Base-by-base conservation (phyloP, 2,329 filamentous ascomycete species). In the Neoscytalidium dimidiatum region DNA sequence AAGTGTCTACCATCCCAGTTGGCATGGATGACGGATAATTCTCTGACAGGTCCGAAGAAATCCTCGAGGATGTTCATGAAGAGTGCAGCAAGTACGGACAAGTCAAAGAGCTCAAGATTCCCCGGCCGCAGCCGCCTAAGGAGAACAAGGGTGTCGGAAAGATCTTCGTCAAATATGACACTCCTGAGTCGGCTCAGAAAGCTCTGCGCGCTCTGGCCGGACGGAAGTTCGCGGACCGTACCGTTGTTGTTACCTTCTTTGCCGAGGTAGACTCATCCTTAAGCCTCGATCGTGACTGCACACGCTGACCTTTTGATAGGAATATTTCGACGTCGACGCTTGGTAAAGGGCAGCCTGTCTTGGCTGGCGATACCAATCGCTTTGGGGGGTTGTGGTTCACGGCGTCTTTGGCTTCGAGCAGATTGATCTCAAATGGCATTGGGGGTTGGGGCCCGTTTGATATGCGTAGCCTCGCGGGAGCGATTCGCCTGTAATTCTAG, bases 211-310 rank as follows among this genome's bases (percentile, higher is more conserved):
- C 92, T n/a, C 83, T 99, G 71, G 95, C 96, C 31, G 95, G 95
- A 52, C 87, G 96, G 69, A 97, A 98, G 77, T 99, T 99, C 76
- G 92, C 94, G 0, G 92, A 98, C 80, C 88, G 96, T 71, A 99
- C 95, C 3, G 96, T 99, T 29, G 93, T 99, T 13, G 93, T 92
- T 2, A 98, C 95, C 3, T 97, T 95, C 80, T 99, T 97, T 78
- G 91, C 93, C 23, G 96, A 98, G 86, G 91, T 92, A 82, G 78
- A 29, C 33, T 28, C 13, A n/a, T 48, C 3, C 29, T 5, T 19
- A 14, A 9, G n/a, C 28, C 17, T n/a, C 33, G 61, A 4, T 49
- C 13, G 4, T 28, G 19, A 41, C 4, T 13, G 17, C n/a, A 14
- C 11, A 48, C n/a, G n/a, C 62, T 67, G 31, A 67, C 49, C 5